Conservation (phyloP, 305 asterid genomes). For the Solanum hybrid region DNA sequence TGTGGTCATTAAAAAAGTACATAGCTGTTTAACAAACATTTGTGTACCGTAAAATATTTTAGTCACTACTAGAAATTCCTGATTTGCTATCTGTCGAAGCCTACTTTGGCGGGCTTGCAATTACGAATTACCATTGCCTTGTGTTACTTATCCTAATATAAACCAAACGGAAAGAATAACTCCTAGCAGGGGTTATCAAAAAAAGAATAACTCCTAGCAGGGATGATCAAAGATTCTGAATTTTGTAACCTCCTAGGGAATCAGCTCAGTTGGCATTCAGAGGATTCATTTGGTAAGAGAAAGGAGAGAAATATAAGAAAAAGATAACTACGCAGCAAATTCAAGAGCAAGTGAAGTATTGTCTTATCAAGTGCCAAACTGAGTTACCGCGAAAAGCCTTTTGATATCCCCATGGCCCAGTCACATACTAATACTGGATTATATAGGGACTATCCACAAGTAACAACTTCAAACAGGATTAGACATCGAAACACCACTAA, state of each 20-base stretch:
- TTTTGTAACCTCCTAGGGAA: background rate
- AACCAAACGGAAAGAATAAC: too few relatives aligned
- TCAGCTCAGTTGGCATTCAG: background rate
- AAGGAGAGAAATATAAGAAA: background rate
- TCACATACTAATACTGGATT: background rate
- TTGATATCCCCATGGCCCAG: background rate
- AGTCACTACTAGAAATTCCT: background rate
- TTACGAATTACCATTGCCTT: background rate
- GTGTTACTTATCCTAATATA: background rate
- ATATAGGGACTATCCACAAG: background rate
- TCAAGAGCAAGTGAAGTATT: background rate
- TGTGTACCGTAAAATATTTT: background rate
- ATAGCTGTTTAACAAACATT: background rate
- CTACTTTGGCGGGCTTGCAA: background rate
- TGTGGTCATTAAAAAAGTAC: too few relatives aligned
- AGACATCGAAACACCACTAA: background rate
- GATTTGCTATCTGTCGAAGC: background rate
- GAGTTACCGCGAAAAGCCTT: background rate
- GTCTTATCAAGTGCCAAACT: background rate
- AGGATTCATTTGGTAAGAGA: background rate
- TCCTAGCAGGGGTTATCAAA: too few relatives aligned
- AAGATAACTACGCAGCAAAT: background rate
- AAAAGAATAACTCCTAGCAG: background rate
- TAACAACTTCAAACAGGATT: background rate
- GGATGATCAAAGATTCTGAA: background rate